Conservation (phyloP, 1,139 yeast genomes). For the Trichomonascaceae sp. region DNA sequence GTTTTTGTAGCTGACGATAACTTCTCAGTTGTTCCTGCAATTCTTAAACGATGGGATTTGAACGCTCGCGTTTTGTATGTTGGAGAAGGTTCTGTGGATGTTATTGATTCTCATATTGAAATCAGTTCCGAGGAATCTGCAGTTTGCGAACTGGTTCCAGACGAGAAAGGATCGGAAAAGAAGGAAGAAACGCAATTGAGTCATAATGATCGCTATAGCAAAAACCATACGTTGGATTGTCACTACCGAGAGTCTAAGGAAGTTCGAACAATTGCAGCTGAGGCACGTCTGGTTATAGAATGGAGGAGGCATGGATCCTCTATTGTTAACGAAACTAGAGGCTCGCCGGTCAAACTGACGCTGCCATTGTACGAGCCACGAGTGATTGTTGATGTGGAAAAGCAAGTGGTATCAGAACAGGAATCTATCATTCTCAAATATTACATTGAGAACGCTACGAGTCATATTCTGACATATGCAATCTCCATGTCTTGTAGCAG, state of each 20-base stretch:
- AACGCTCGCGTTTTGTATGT: conserved; percentile 24
- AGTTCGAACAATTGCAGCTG: conserved; percentile 29
- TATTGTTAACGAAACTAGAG: conserved; percentile 20
- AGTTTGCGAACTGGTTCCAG: conserved; percentile 16
- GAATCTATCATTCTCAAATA: conserved; percentile 37
- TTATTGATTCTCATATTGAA: conserved; percentile 21
- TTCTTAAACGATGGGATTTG: conserved; percentile 30
- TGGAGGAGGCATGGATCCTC: conserved; percentile 25
- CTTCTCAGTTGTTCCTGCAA: conserved; percentile 21
- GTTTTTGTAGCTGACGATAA: conserved; percentile 27
- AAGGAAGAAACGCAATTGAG: conserved; percentile 12
- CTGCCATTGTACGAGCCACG: conserved; percentile 69
- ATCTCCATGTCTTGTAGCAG: conserved; percentile 39
- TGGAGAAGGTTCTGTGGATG: conserved; percentile 21
- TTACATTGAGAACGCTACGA: conserved; percentile 68
- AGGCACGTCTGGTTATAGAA: conserved; percentile 25
- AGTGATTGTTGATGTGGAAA: conserved; percentile 39
- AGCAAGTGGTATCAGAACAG: conserved; percentile 1
- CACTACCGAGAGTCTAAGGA: conserved; percentile 22
- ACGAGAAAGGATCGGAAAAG: conserved; percentile 6
- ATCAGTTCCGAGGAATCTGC: conserved; percentile 17
- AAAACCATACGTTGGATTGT: conserved; percentile 25
- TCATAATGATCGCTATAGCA: conserved; percentile 26
- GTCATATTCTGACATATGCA: conserved; percentile 59
- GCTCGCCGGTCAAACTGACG: conserved; percentile 34